A percentile compares a stretch with the other conserved stretches of the same genome.
These are phyloP conservation scores for Phycomyces blakesleeanus DNA, from an alignment of 192 early-diverging fungal genomes.

Conservation along the genomic window DNA sequence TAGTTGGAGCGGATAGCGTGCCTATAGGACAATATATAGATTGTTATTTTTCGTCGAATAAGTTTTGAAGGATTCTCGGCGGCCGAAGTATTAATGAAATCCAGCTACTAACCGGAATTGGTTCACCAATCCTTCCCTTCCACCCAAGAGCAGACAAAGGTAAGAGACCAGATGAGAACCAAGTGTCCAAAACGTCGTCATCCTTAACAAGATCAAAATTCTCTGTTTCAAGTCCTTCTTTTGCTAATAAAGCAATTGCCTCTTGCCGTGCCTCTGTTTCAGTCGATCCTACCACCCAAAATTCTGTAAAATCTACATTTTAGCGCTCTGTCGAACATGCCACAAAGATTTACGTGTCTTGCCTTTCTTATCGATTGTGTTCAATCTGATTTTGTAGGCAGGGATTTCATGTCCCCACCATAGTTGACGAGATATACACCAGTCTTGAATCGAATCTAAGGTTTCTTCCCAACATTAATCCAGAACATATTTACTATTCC, in stretches of 20 bases:
- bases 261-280: slow-evolving; percentile 54
- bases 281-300: slow-evolving; percentile 66
- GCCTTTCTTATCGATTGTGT: slow-evolving; percentile 7
- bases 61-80: too few species aligned
- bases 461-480: neutral
- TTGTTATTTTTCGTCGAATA: neutral
- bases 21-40: slow-evolving; percentile 39
- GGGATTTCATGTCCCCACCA: slow-evolving; percentile 99
- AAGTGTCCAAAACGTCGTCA: slow-evolving; percentile 94
- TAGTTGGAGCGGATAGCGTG: slow-evolving; percentile 72
- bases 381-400: slow-evolving; percentile 71
- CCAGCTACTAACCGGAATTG: slow-evolving; percentile 27
- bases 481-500: neutral
- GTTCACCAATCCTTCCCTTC: slow-evolving; percentile 29
- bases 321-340: neutral
- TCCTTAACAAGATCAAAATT: slow-evolving; percentile 55
- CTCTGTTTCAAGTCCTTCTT: slow-evolving; percentile 20
- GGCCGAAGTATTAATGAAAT: too few species aligned
- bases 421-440: slow-evolving; percentile 96
- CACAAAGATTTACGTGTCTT: slow-evolving; percentile 4
- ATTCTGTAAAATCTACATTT: slow-evolving; percentile 14
- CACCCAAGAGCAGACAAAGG: slow-evolving; percentile 72
- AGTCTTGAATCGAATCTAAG: slow-evolving; percentile 81
- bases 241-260: slow-evolving; percentile 45
- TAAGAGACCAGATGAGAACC: slow-evolving; percentile 94